Evolutionary conservation across 805 yeast genomes (phyloP), one percentile per base, ranked within the genome.

Genomic region (Lipomyces chichibuensis): DNA sequence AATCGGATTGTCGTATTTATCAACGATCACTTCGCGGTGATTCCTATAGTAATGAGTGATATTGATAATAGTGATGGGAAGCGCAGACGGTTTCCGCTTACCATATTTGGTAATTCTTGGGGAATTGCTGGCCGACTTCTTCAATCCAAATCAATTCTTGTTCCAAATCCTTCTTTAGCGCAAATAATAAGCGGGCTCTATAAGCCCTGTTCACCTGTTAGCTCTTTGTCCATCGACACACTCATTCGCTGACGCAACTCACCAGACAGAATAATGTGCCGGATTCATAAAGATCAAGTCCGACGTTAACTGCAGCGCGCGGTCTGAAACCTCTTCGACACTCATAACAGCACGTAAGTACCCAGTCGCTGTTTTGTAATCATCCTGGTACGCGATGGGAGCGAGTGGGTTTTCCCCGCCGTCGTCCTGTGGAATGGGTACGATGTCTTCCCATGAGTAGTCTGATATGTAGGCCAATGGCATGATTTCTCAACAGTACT

Each of bases 51-150:
- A 20, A 8, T 17, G 8, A 32, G 54, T 57, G 53, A 32, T 33
- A 17, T 13, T n/a, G 20, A 33, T 8, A 9, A 17, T 6, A 29
- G 6, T 37, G 14, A 37, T 13, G 3, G 39, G 5, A 11, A 35
- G 39, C 35, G 17, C 39, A 29, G 7, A 32, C 14, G 13, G 35
- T 27, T 27, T 43, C 9, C 13, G 23, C 66, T 11, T 43, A 67
- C 75, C 98, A 95, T n/a, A 94, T 89, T 77, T 95, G 99, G 78
- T 95, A 95, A 80, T 93, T 94, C 77, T 95, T 95, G 53, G 93
- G 89, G 76, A 90, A 89, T 13, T 84, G 87, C 59, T 89, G 75
- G 0, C 97, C 93, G 46, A 91, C 79, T 43, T 81, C 81, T 73
- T 91, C 95, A 69, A 92, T 83, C 97, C 97, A 92, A 51, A 85